Evolutionary conservation across 345 rosid genomes (phyloP).

Genomic region (Turritis glabra): DNA sequence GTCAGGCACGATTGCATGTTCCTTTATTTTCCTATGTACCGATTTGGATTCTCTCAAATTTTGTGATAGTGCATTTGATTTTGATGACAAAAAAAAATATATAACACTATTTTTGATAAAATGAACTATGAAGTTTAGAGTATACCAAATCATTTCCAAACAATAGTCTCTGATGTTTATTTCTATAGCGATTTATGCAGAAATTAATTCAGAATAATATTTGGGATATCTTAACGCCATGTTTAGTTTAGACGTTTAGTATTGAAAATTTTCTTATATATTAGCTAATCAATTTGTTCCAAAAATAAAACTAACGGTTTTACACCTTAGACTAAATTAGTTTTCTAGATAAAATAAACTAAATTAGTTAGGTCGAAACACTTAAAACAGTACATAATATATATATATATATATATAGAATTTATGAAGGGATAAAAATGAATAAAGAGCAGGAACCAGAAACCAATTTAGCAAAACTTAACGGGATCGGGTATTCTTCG

Average conservation of each 20-base stretch:
- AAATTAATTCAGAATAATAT: neutral
- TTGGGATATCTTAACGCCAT: neutral
- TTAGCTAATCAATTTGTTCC: slow-evolving; percentile 8
- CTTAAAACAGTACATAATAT: neutral
- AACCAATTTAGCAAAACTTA: slow-evolving; percentile 1
- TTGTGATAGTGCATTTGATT: neutral
- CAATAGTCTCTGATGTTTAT: neutral
- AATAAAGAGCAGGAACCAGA: slow-evolving; percentile 19
- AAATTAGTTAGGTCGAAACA: slow-evolving; percentile 1
- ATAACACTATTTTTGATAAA: neutral
- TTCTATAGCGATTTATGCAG: neutral
- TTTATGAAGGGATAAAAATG: slow-evolving; percentile 6
- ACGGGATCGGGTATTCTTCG: slow-evolving; percentile 1
- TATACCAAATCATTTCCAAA: no score
- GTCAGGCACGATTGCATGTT: neutral
- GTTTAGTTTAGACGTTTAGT: neutral
- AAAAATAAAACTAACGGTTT: neutral
- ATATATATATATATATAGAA: neutral
- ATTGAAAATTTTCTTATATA: neutral
- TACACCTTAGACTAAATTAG: neutral
- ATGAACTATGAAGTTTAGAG: no score
- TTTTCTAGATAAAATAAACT: neutral
- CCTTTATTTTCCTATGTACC: neutral
- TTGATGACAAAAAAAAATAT: neutral
- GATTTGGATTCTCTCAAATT: neutral